Evolutionary conservation across 768 basidiomycete genomes (phyloP).

Genomic region (Rubroboletus satanas): DNA sequence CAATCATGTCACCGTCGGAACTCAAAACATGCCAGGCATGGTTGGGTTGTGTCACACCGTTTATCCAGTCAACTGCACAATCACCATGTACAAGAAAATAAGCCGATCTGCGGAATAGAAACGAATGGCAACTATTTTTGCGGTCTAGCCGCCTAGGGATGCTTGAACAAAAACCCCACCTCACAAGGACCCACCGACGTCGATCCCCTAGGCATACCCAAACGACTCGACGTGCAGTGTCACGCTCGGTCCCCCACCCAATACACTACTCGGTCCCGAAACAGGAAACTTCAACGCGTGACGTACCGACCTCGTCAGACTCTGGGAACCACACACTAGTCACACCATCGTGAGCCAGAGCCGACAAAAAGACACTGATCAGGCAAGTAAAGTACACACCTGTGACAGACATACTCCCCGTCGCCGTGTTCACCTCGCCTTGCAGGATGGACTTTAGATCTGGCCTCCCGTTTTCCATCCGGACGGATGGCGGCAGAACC

Average conservation of each 20-base stretch:
- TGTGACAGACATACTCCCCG: constrained; percentile 44
- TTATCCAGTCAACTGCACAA: background rate
- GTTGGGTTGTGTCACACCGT: background rate
- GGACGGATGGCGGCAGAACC: constrained; percentile 19
- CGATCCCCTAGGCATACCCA: constrained; percentile 33
- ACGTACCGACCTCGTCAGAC: constrained; percentile 38
- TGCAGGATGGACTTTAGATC: constrained; percentile 37
- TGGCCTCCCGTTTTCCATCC: constrained; percentile 38
- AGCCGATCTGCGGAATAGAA: background rate
- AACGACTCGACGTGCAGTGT: constrained; percentile 39
- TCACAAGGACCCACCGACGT: background rate
- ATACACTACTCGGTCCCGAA: constrained; percentile 21
- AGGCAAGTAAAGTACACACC: constrained; percentile 32
- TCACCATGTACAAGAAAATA: background rate
- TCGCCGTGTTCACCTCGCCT: constrained; percentile 34
- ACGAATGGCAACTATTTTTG: background rate
- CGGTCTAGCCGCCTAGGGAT: too few relatives aligned
- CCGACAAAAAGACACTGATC: too few relatives aligned
- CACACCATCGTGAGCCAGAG: background rate
- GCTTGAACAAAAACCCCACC: background rate
- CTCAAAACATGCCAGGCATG: background rate
- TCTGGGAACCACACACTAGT: constrained; percentile 48
- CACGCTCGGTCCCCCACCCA: constrained; percentile 38
- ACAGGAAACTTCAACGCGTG: constrained; percentile 37
- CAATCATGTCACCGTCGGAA: constrained; percentile 4